phyloP scores from a whole-genome alignment of 805 yeast genomes.

The Wickerhamomyces tratensis region DNA sequence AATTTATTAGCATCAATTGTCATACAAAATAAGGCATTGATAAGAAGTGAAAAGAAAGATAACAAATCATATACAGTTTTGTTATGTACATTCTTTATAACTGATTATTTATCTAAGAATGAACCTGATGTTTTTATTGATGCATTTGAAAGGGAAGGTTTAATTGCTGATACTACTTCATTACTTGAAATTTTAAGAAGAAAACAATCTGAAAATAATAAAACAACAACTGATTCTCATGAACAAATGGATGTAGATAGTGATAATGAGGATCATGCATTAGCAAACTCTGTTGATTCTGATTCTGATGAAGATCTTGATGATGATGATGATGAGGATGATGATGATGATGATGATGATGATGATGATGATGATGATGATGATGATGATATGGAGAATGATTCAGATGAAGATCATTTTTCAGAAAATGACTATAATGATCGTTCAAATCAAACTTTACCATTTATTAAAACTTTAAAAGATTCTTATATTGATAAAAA shows the following conservation, averaged over 20 bases:
- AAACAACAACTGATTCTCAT: constrained; percentile 8
- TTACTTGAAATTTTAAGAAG: constrained; percentile 20
- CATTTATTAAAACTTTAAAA: constrained; percentile 3
- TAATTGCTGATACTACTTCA: constrained; percentile 38
- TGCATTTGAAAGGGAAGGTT: constrained; percentile 63
- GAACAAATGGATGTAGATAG: constrained; percentile 10
- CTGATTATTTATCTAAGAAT: constrained; percentile 32
- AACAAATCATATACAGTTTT: constrained; percentile 28
- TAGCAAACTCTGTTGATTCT: constrained; percentile 11
- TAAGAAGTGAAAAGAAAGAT: constrained; percentile 14
- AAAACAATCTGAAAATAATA: constrained; percentile 2
- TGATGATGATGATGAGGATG: constrained; percentile 18
- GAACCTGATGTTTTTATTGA: constrained; percentile 33
- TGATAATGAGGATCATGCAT: constrained; percentile 9
- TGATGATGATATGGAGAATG: constrained; percentile 12
- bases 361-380: constrained; percentile 9
- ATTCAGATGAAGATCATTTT: constrained; percentile 14
- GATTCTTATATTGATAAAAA: constrained; percentile 3
- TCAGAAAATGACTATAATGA: constrained; percentile 14
- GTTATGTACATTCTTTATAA: constrained; percentile 40
- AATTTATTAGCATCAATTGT: constrained; percentile 50
- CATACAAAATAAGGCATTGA: constrained; percentile 36
- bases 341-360: constrained; percentile 15
- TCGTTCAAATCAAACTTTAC: neutral
- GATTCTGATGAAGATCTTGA: constrained; percentile 13